Base-by-base conservation (phyloP, 495 filamentous ascomycete genomes). In the Parmelia sp. region DNA sequence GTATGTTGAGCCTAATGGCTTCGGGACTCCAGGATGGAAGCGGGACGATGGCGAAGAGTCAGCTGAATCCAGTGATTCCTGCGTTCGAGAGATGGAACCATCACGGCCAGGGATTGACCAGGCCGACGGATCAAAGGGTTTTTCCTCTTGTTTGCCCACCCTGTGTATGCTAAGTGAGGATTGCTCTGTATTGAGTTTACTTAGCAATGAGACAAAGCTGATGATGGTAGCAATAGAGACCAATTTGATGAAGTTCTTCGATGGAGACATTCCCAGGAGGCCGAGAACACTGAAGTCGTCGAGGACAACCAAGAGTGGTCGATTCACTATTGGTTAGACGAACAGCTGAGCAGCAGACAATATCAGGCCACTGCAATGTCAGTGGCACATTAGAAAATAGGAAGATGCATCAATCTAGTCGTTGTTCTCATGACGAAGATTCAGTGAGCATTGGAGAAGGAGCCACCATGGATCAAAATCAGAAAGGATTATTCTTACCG, bases 1-100 rank as follows among this genome's bases (percentile, higher is more conserved):
- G 69, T 84, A 84, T 11, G 70, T 65, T 40, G 73, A 68, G 4
- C 78, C 79, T 3, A 66, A 70, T 4, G 78, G 74, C 63, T 80
- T 81, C 10, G 77, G 71, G 1, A 66, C 70, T 1, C 81, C 80
- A n/a, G 78, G 65, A 21, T 62, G 40, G 44, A 69, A 60, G 44
- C 53, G 25, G 33, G 31, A 25, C 21, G 45, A 36, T 7, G 7
- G 3, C 36, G 33, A 39, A 27, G 42, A 21, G 3, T 25, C 31
- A 29, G 35, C 29, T 27, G 53, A 15, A 21, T 63, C 27, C 2
- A 14, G 10, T 11, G 29, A 10, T 5, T 9, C 27, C 9, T n/a
- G 12, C 9, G 21, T 3, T 45, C 23, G 9, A 33, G 37, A 17
- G 33, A 23, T 35, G 42, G 61, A 57, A 7, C 15, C 37, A 33